Conservation (phyloP, 768 basidiomycete species). For the Thelephora ganbajun region DNA sequence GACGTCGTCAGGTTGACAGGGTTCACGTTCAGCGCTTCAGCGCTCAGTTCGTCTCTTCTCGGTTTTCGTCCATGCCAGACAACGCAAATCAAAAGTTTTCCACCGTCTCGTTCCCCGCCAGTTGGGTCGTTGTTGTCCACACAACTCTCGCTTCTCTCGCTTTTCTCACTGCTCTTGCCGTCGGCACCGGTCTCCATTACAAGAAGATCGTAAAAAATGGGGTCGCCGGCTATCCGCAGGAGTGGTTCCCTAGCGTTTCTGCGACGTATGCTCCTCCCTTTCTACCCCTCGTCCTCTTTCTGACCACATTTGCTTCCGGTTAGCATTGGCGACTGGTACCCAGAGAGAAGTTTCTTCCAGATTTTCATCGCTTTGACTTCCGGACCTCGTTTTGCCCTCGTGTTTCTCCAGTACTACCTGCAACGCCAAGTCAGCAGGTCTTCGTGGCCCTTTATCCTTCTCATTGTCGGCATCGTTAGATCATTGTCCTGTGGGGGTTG, state of each 20-base stretch:
- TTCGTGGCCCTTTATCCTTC: constrained; percentile 33
- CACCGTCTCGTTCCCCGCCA: neutral
- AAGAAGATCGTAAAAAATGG: constrained; percentile 77
- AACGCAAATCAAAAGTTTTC: neutral
- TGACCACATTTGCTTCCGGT: neutral
- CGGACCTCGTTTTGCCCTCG: constrained; percentile 64
- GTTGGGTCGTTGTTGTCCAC: constrained; percentile 40
- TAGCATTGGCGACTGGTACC: constrained; percentile 87
- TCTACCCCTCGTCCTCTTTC: neutral
- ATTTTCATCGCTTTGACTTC: constrained; percentile 78
- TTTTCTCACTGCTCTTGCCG: constrained; percentile 45
- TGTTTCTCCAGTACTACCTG: constrained; percentile 49
- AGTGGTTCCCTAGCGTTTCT: constrained; percentile 88
- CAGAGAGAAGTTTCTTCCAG: constrained; percentile 75
- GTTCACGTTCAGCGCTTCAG: too few species aligned
- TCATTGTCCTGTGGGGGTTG: constrained; percentile 82
- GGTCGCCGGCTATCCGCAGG: constrained; percentile 69
- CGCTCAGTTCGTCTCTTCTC: too few species aligned
- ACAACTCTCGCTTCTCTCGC: constrained; percentile 52
- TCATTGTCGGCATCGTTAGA: constrained; percentile 49
- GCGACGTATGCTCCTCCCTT: constrained; percentile 41
- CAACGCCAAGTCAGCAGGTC: constrained; percentile 27
- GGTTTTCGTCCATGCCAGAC: too few species aligned
- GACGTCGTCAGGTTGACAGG: too few species aligned
- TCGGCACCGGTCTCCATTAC: constrained; percentile 65